These are phyloP conservation scores for Ensete ventricosum DNA, from an alignment of 176 grass and related monocot species.

Conservation along the genomic window DNA sequence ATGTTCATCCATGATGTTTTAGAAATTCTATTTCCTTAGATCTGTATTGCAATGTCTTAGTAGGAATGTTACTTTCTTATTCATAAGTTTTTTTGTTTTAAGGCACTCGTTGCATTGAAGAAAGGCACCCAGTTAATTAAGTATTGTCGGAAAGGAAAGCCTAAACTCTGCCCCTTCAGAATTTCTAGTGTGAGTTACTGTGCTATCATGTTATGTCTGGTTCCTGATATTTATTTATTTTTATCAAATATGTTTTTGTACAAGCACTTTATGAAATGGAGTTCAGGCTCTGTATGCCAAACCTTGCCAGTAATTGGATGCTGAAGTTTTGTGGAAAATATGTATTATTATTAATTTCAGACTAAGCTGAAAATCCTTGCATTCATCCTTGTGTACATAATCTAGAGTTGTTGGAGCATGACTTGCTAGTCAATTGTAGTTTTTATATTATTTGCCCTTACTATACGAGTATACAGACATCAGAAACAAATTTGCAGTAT, in stretches of 20 bases:
- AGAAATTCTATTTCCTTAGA: neutral
- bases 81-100: conserved; percentile 6
- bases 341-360: too few relatives aligned
- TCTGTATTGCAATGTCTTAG: neutral
- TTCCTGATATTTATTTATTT: neutral
- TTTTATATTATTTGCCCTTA: too few relatives aligned
- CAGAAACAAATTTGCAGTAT: too few relatives aligned
- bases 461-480: too few relatives aligned
- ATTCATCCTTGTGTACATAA: too few relatives aligned
- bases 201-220: neutral
- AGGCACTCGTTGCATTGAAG: conserved; percentile 38
- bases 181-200: conserved; percentile 54
- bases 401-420: too few relatives aligned
- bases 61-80: neutral
- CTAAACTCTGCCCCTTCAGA: conserved; percentile 64
- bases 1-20: neutral
- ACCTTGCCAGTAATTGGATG: too few relatives aligned
- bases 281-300: too few relatives aligned
- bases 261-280: too few relatives aligned
- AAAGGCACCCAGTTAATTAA: conserved; percentile 66
- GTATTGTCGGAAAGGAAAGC: conserved; percentile 70
- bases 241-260: neutral
- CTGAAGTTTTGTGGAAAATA: too few relatives aligned
- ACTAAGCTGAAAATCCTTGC: too few relatives aligned
- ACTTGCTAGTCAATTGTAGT: too few relatives aligned